Base-by-base conservation (phyloP, 2,329 filamentous ascomycete species). In the Knoxdaviesia proteae region DNA sequence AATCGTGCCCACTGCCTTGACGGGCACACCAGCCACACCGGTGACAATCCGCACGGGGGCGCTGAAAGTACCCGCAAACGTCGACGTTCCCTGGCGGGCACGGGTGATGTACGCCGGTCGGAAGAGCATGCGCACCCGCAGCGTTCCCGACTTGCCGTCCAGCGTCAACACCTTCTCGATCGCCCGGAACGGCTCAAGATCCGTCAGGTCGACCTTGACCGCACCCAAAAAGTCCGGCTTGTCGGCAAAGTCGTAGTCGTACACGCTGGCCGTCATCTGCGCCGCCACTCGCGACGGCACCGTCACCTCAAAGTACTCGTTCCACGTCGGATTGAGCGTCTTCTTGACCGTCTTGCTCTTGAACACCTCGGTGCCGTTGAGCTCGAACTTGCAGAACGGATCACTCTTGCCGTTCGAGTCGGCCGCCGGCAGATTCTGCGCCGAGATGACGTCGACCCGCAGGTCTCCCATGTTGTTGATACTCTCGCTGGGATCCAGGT, bases 391-490 rank as follows among this genome's bases (percentile, higher is more conserved):
- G 71, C 83, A 92, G 65, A 88, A 98, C 5, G 90, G 90, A 54
- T 98, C 90, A 52, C 86, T 94, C 69, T 81, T 96, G 51, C 90
- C 90, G 55, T 98, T 98, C 34, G 86, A 78, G 54, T 98, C 90
- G 32, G 88, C 88, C 1, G 90, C 78, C 6, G 90, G 90, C n/a
- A 98, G 71, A 46, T 94, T 79, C 6, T 73, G 64, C 11, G 79
- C 90, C 57, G 94, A 86, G 35, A 96, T 64, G 11, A 98, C 71
- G 53, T 96, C 86, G n/a, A 98, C 84, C 20, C 87, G 82, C 29
- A 98, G 76, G 45, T 77, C 87, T 46, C 90, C 90, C 75, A 94
- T 93, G 61, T 98, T 98, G 72, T 94, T 96, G 68, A 98, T 94
- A 54, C 86, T 94, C 61, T 98, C 90, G 52, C 78, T 84, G 0